Evolutionary conservation across 116 monocot genomes (phyloP), one percentile per base, ranked within the genome.

Genomic region (Phalaenopsis hybrid): DNA sequence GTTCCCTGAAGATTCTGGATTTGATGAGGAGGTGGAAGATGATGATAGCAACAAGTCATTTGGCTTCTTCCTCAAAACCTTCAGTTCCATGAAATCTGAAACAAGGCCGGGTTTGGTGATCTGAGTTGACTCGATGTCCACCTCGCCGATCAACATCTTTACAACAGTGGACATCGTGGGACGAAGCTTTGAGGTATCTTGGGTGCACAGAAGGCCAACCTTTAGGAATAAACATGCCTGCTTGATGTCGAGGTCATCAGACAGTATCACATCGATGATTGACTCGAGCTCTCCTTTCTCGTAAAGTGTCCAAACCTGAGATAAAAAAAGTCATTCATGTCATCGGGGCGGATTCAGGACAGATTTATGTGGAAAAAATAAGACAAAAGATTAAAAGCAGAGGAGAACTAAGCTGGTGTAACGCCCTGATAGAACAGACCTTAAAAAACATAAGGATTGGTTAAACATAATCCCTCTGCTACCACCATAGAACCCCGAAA

Each of bases 191-290:
- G 86, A 75, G 3, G 44, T 43, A 45, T 92, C 86, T 78, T 92
- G 92, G 2, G 92, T 92, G 83, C 92, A 89, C 8, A 92, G 76
- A 55, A 92, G 81, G 4, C 84, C 87, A 6, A 92, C 65, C 63
- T 92, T 89, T 77, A 92, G 65, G 77, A 85, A 91, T 21, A 45
- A 81, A 80, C 82, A 72, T 45, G 87, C 87, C 75, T 87, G 78
- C 55, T 87, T 61, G 20, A 75, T 81, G 25, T 90, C 85, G 2
- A 89, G n/a, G 16, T 92, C 81, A 15, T 87, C 88, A 12, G 77
- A 43, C 48, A 92, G 59, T 21, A 69, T 77, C 5, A 79, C 83
- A 34, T 90, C 89, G 8, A 90, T 63, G n/a, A 90, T 81, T 28
- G 20, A 59, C 21, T 75, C 46, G 7, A 90, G 79, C 37, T 87